Evolutionary conservation across 305 asterid genomes (phyloP), one percentile per base, ranked within the genome.

Genomic region (Fraxinus ornus): DNA sequence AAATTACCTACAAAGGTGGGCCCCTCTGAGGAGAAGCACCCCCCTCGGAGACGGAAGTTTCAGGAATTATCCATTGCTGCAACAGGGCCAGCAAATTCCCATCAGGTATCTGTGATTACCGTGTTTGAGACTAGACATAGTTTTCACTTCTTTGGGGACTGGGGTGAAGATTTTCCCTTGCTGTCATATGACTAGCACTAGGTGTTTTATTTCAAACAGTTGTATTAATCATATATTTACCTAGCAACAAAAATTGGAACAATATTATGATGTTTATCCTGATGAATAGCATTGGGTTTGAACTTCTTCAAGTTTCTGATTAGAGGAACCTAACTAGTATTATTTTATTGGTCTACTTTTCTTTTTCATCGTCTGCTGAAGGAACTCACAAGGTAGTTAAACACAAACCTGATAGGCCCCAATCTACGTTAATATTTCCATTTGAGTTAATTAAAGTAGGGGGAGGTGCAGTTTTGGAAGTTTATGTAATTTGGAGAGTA

Each of bases 31-130:
- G 88, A 87, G 88, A 93, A 94, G 75, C 91, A 86, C 85, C 93
- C 82, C 7, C 75, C 91, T 78, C 95, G 92, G 78, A 96, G 87
- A 84, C 93, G 99, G 39, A 96, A 96, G 92, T 96, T 96, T 86
- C 95, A 92, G 87, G 98, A 96, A 82, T 87, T 91, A 62, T 97
- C 98, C 28, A 88, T 86, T 86, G 87, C 87, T 82, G 85, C 82
- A 80, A 90, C 86, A 77, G 87, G 84, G 83, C 86, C 87, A 62
- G 82, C 87, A 76, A 86, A 80, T 86, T 79, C 79, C 68, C 85
- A 85, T 72, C 96, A 97, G 99, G 99, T 97, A 91, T 78, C 72
- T 19, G 75, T 28, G 66, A 19, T 74, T 52, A 73, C 41, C 73
- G 35, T 81, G 74, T 78, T 79, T 80, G 77, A 26, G 36, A 10